These are phyloP conservation scores for Geotrichum cucujoidarum DNA, from an alignment of 1,139 yeast genomes.

Conservation along the genomic window DNA sequence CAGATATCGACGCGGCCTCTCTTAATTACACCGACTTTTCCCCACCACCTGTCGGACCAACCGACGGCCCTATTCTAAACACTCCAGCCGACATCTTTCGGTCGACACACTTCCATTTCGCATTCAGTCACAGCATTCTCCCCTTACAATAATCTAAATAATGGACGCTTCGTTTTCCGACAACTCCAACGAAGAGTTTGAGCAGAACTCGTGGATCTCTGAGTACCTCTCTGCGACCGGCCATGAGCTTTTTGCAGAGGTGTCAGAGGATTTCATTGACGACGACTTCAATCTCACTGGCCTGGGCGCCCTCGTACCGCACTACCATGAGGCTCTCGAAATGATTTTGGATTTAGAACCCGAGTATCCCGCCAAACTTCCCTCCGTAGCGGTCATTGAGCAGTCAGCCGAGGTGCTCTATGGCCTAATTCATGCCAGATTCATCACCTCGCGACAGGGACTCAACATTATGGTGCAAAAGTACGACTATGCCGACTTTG, in stretches of 20 bases:
- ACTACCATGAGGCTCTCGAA: constrained; percentile 87
- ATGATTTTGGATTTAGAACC: constrained; percentile 86
- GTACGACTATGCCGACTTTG: constrained; percentile 84
- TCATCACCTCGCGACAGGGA: constrained; percentile 83
- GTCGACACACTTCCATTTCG: no score
- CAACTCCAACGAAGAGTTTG: constrained; percentile 12
- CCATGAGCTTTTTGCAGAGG: constrained; percentile 90
- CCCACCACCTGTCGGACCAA: no score
- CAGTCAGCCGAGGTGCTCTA: constrained; percentile 88
- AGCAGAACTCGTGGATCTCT: constrained; percentile 70
- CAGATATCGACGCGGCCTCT: no score
- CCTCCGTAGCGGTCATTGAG: constrained; percentile 71
- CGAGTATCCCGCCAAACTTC: constrained; percentile 52
- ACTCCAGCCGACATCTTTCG: no score
- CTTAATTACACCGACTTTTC: no score
- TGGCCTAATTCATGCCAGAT: constrained; percentile 92
- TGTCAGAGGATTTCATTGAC: constrained; percentile 86
- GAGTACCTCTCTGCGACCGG: constrained; percentile 84
- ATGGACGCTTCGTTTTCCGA: no score
- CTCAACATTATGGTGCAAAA: constrained; percentile 93
- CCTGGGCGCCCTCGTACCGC: constrained; percentile 76
- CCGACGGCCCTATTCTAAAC: no score
- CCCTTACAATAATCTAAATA: no score
- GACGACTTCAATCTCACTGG: constrained; percentile 96
- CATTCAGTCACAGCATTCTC: no score